Evolutionary conservation across 371 early-diverging fungal genomes (phyloP), one percentile per base, ranked within the genome.

Genomic region (Dipsacomyces acuminosporus): DNA sequence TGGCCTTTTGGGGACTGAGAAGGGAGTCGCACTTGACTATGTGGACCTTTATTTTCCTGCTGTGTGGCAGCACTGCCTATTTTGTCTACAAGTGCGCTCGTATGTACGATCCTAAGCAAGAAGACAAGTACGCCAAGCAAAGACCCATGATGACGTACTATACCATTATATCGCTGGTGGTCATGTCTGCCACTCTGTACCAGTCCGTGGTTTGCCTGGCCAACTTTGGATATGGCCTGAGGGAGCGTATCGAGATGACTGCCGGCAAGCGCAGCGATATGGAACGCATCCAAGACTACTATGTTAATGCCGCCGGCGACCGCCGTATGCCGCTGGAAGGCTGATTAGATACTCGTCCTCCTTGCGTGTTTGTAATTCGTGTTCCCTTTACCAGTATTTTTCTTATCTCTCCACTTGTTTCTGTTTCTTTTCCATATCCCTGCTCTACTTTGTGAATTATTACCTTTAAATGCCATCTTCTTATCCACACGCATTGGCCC

Each of bases 211-310:
- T 83, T 2, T 94, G 92, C 54, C 79, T 75, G 71, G 64, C 72
- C 1, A 90, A 91, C 71, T 94, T 94, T 78, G 86, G 84, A 30
- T 83, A 84, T 52, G 94, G 94, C 1, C 73, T 94, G 18, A 87
- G 86, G 62, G 64, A 59, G 49, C 57, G 73, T 17, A 59, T 64
- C 24, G 72, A 69, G 48, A 61, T 69, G 18, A 71, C 72, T 2
- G 51, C 64, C 8, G 65, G 70, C 41, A 62, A 69, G 50, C 58
- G 65, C 24, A 72, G 72, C 54, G 70, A 72, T 35, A 60, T 72
- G 64, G 72, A 64, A 54, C 71, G 72, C 49, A 72, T 70, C 42
- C 58, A 61, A 54, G 71, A 72, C 34, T 72, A 72, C 43, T 72
- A 72, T 25, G 66, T 72, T 44, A 72, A 72, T 18, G 70, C 73